Percentiles rank a stretch among this genome's conserved stretches.
Conservation (phyloP, 129 eudicot genomes). For the Chrysanthemum lavandulifolium region DNA sequence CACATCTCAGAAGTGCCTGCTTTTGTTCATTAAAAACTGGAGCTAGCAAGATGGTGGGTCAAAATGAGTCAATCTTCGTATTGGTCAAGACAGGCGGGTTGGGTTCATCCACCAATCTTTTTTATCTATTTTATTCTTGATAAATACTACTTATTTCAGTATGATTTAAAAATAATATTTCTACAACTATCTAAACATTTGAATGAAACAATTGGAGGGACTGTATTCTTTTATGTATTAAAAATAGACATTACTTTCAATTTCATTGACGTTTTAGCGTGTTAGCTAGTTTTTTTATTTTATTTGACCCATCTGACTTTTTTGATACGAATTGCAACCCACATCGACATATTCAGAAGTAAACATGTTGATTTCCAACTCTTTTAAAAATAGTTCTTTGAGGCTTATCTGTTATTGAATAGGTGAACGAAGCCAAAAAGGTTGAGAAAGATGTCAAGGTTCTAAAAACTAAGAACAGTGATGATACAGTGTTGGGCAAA, state of each 20-base stretch:
- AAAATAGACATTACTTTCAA: neutral
- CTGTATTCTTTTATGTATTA: neutral
- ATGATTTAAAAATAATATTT: neutral
- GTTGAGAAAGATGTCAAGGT: slow-evolving; percentile 82
- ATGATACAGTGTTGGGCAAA: slow-evolving; percentile 56
- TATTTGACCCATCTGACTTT: neutral
- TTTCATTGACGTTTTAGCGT: neutral
- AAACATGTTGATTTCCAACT: no score
- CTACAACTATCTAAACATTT: no score
- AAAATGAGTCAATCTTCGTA: neutral
- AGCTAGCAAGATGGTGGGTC: no score
- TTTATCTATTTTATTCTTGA: no score
- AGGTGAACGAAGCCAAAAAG: slow-evolving; percentile 70
- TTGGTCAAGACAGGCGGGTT: neutral
- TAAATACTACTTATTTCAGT: neutral
- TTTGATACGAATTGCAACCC: neutral
- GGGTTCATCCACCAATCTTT: no score
- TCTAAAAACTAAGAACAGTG: slow-evolving; percentile 61
- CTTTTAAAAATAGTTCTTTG: neutral
- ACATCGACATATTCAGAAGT: no score
- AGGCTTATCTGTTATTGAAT: slow-evolving; percentile 13
- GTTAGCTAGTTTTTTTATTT: neutral
- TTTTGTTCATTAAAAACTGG: no score
- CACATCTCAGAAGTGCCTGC: neutral
- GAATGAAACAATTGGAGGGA: neutral